Conservation (phyloP, 352 stramenopile genomes). For the Heterotrichella gracilis region DNA sequence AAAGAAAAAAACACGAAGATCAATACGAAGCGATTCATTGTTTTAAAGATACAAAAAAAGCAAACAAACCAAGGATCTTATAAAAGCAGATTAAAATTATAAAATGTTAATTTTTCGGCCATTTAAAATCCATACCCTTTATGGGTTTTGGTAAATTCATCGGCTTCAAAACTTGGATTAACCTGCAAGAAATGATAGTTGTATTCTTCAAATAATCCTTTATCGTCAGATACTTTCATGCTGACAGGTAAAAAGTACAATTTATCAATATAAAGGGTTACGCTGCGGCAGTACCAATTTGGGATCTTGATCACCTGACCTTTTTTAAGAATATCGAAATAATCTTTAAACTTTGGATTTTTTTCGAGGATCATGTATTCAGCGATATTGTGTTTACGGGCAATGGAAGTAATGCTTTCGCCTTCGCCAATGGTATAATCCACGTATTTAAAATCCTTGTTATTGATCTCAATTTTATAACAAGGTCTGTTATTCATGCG, state of each 20-base stretch:
- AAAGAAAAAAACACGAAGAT: no score
- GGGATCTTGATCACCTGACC: neutral
- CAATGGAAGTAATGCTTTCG: neutral
- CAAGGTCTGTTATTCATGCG: neutral
- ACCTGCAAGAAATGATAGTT: conserved; percentile 6
- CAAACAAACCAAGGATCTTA: no score
- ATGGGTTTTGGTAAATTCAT: neutral
- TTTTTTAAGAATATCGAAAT: conserved; percentile 10
- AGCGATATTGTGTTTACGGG: neutral
- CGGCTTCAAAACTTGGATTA: neutral
- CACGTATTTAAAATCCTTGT: neutral
- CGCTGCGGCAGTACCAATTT: neutral
- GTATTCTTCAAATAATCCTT: neutral
- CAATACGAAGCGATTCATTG: no score
- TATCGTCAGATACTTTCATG: neutral
- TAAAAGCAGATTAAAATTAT: no score
- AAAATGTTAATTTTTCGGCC: no score
- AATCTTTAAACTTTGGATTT: conserved; percentile 3
- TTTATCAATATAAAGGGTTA: neutral
- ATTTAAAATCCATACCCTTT: conserved; percentile 1
- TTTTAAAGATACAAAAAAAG: no score
- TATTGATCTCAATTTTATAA: conserved; percentile 3
- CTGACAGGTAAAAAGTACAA: neutral
- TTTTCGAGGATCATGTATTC: conserved; percentile 6
- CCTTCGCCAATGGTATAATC: neutral